Evolutionary conservation across 495 filamentous ascomycete species (phyloP), one percentile per base, ranked within the genome.

Genomic region (Penicillium cataractarum): DNA sequence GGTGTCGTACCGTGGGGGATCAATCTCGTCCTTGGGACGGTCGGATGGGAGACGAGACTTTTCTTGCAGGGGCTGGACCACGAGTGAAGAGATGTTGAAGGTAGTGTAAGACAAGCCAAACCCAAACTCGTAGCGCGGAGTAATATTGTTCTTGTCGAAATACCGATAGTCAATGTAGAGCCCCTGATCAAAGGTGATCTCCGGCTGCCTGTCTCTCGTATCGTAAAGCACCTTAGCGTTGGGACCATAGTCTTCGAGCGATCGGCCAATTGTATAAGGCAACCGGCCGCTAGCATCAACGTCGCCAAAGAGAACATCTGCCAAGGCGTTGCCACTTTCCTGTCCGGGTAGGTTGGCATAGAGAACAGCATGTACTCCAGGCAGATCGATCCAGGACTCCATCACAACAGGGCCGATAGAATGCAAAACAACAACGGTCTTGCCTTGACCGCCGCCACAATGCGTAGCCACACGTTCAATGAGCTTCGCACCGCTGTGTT

Each of bases 151-250:
- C 64, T 87, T 89, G 79, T 98, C 95, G 70, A 97, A 97, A 64
- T 96, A 83, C 8, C 94, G 89, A 71, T 98, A 96, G 72, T 97
- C 94, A 68, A 96, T 86, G 66, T 92, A 91, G 6, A 97, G 77
- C 0, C 92, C 92, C 64, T 97, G 92, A 4, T 78, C 79, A 64
- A 97, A 95, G 68, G 90, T 86, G 66, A 96, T 91, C 71, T 97
- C 93, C 3, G 95, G 95, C 0, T 89, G 78, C 8, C 88, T 70
- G 13, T 81, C 87, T 63, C 93, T 91, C 4, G 92, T 83, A 44
- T 86, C 79, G 70, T 90, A 93, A 62, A 96, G 75, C 22, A 99
- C 80, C 62, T 91, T 84, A 1, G 84, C 91, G 6, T 85, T 88
- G 6, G 89, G 86, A 0, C 95, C 95, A 62, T 97, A 97, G 72